Base-by-base conservation (phyloP, 2,329 filamentous ascomycete species). In the Apiospora marii region DNA sequence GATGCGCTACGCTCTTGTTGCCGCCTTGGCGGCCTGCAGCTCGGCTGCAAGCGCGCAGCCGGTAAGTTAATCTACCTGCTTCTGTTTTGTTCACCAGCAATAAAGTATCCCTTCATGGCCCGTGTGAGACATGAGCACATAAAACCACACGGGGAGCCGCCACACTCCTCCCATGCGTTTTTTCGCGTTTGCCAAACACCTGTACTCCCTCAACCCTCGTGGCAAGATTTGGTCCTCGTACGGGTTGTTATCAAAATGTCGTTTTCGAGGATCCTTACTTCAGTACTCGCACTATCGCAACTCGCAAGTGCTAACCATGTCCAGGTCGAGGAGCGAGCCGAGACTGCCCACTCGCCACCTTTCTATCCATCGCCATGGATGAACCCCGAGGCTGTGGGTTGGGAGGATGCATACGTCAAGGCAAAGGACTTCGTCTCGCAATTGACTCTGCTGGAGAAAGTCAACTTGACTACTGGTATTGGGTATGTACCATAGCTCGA, bases 391-490 rank as follows among this genome's bases (percentile, higher is more conserved):
- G 93, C 93, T 14, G 85, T 89, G 64, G 89, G 88, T 74, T 98
- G 95, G 95, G 87, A 89, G 71, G 88, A 90, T 8, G 94, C 94
- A 51, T 95, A 97, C 77, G 84, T 83, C 27, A 92, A 93, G 81
- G 95, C 95, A 0, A 90, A 89, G 76, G 89, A 87, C 3, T 96
- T 98, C 78, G 94, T 98, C 67, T 92, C 92, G 13, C 91, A 95
- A 80, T 84, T 98, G 83, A 97, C 94, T 0, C 87, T 98, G 48
- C 80, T 91, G 14, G 95, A 98, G 82, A 98, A 98, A 85, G 94
- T 98, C 82, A 98, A 98, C 82, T 82, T 99, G 75, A 98, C 96
- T 3, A 98, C 95, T 0, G 96, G 96, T 81, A 90, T 93, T 75
- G 95, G 95, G 89, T 96, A 84, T 82, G 91, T 68, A 30, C 64